Conservation (phyloP, 2,329 filamentous ascomycete genomes). For the Paecilomyces niveus region DNA sequence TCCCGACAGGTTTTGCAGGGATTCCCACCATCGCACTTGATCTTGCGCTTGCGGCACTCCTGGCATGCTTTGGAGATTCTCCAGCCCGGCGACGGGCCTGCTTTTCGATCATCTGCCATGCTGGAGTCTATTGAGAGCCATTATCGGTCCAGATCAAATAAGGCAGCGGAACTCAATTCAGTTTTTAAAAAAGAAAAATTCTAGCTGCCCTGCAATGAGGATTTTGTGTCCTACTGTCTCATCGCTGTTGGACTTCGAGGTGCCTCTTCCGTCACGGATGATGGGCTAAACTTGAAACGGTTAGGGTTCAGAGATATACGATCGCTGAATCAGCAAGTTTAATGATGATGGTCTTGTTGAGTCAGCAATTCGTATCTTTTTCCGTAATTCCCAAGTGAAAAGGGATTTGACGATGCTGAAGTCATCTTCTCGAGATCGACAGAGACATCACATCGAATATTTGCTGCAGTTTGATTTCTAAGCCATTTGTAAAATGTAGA, state of each 20-base stretch:
- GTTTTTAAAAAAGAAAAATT: not conserved
- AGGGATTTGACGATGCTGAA: no score
- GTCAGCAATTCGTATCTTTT: not conserved
- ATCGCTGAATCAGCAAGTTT: not conserved
- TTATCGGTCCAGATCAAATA: not conserved
- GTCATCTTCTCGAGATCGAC: no score
- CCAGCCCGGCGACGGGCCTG: constrained; percentile 18
- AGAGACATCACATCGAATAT: no score
- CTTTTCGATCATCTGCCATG: constrained; percentile 18
- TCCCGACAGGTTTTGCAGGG: constrained; percentile 34
- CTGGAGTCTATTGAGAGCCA: not conserved
- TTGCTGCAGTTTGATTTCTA: no score
- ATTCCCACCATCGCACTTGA: constrained; percentile 32
- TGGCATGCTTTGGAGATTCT: constrained; percentile 34
- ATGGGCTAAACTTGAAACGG: not conserved
- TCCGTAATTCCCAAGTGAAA: not conserved
- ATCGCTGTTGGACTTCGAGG: not conserved
- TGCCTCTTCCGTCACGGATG: not conserved
- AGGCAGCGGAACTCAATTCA: not conserved
- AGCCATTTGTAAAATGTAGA: no score
- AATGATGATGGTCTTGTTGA: not conserved
- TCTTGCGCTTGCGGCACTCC: constrained; percentile 36
- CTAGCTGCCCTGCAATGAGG: not conserved
- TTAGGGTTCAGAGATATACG: not conserved
- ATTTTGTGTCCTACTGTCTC: not conserved